Evolutionary conservation across 2,329 filamentous ascomycete genomes (phyloP).

Genomic region (Aureobasidium sp.): DNA sequence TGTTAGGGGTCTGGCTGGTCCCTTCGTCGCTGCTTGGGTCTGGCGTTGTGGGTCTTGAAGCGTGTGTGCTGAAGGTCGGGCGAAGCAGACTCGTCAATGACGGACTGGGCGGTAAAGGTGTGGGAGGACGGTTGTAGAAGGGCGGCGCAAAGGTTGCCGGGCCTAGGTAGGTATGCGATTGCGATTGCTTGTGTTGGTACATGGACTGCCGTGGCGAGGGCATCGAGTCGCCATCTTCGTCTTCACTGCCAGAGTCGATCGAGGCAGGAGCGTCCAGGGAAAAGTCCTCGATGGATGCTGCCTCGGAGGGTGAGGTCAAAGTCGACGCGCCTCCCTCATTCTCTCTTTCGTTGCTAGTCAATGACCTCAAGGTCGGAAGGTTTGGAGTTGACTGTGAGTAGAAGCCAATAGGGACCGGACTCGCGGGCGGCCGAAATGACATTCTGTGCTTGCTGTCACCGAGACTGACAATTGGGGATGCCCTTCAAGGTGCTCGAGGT

Average conservation of each 20-base stretch:
- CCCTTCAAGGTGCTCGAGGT: constrained; percentile 4
- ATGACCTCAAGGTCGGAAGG: constrained; percentile 30
- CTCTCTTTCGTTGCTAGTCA: constrained; percentile 23
- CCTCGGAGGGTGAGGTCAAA: constrained; percentile 31
- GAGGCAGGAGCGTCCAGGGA: constrained; percentile 23
- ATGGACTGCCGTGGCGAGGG: constrained; percentile 29
- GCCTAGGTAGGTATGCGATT: constrained; percentile 38
- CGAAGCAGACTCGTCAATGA: constrained; percentile 86
- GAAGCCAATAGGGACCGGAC: constrained; percentile 29
- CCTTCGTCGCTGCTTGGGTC: constrained; percentile 80
- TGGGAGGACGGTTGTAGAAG: constrained; percentile 96
- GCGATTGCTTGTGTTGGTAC: constrained; percentile 34
- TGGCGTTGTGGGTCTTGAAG: constrained; percentile 80
- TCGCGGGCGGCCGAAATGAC: constrained; percentile 38
- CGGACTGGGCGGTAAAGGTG: constrained; percentile 83
- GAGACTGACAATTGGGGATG: background rate
- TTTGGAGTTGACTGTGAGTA: constrained; percentile 42
- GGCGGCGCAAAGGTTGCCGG: constrained; percentile 59
- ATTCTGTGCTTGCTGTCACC: constrained; percentile 19
- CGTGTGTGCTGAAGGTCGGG: constrained; percentile 52
- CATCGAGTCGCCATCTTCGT: constrained; percentile 18
- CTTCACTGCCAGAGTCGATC: constrained; percentile 18
- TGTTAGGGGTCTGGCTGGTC: constrained; percentile 36
- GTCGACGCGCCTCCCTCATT: constrained; percentile 25
- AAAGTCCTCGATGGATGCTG: constrained; percentile 32